Percentiles rank a stretch among this genome's conserved stretches.
Evolutionary conservation across 768 basidiomycete genomes (phyloP).

Genomic region (Suillus luteus): DNA sequence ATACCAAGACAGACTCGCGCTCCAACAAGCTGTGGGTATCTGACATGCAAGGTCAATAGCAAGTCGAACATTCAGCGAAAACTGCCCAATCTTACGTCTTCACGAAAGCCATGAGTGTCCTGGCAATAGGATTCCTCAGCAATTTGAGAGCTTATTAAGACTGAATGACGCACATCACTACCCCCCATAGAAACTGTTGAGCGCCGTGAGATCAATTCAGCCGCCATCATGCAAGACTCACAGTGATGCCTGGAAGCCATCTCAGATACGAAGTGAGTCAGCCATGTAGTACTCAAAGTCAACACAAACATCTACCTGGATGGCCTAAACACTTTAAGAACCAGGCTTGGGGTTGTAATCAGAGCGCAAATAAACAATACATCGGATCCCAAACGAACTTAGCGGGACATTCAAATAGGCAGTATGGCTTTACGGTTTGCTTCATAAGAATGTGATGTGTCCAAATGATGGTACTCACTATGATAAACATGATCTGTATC

Average conservation of each 20-base stretch:
- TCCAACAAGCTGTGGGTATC: slow-evolving; percentile 63
- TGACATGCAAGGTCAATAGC: slow-evolving; percentile 24
- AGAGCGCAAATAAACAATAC: neutral
- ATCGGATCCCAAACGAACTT: slow-evolving; percentile 44
- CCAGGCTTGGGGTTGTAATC: slow-evolving; percentile 20
- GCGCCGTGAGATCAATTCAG: neutral
- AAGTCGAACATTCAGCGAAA: slow-evolving; percentile 1
- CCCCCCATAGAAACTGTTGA: slow-evolving; percentile 55
- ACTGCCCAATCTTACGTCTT: slow-evolving; percentile 46
- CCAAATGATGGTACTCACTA: slow-evolving; percentile 40
- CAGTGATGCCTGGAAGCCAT: slow-evolving; percentile 70
- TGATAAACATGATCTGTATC: slow-evolving; percentile 62
- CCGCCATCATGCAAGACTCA: slow-evolving; percentile 27
- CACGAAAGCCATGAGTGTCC: slow-evolving; percentile 68
- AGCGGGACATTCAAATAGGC: slow-evolving; percentile 59
- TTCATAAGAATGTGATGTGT: neutral
- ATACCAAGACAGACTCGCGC: slow-evolving; percentile 60
- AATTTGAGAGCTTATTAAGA: neutral
- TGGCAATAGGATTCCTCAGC: slow-evolving; percentile 22
- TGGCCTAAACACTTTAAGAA: slow-evolving; percentile 64
- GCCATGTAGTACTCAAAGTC: slow-evolving; percentile 21
- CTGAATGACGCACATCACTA: slow-evolving; percentile 49
- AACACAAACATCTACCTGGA: slow-evolving; percentile 41
- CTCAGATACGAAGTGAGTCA: slow-evolving; percentile 22
- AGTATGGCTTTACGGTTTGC: slow-evolving; percentile 15